A percentile compares a stretch with the other conserved stretches of the same genome.
Evolutionary conservation across 179 eudicot species (phyloP).

Genomic region (Silene vulgaris): DNA sequence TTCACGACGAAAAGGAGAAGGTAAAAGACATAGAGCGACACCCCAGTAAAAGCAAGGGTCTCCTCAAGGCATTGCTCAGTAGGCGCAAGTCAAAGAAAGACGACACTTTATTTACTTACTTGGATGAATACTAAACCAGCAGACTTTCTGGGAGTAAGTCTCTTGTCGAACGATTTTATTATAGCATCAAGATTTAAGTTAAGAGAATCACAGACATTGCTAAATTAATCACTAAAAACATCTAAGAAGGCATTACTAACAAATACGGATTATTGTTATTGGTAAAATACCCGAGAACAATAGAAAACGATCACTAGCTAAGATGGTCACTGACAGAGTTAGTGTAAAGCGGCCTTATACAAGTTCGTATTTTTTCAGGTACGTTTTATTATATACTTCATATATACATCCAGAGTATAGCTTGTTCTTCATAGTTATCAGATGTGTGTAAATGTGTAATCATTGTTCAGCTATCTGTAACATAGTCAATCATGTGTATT

Average conservation of each 20-base stretch:
- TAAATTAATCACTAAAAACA: too few relatives aligned
- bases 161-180: too few relatives aligned
- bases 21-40: conserved; percentile 46
- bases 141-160: not conserved
- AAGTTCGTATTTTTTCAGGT: not conserved
- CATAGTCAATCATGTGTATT: conserved; percentile 15
- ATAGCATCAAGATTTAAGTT: too few relatives aligned
- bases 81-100: conserved; percentile 83
- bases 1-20: conserved; percentile 39
- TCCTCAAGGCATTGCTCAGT: conserved; percentile 79
- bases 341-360: not conserved
- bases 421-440: not conserved
- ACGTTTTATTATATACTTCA: not conserved
- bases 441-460: not conserved
- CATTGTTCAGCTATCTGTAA: conserved; percentile 11
- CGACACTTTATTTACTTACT: conserved; percentile 57
- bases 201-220: too few relatives aligned
- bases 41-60: conserved; percentile 79
- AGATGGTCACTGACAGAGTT: not conserved
- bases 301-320: too few relatives aligned
- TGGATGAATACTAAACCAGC: conserved; percentile 65
- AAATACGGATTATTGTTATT: not conserved
- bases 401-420: conserved; percentile 17
- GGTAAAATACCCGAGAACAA: not conserved
- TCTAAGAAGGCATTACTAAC: not conserved